Evolutionary conservation across 192 early-diverging fungal species (phyloP).

Genomic region (Podila clonocystis): DNA sequence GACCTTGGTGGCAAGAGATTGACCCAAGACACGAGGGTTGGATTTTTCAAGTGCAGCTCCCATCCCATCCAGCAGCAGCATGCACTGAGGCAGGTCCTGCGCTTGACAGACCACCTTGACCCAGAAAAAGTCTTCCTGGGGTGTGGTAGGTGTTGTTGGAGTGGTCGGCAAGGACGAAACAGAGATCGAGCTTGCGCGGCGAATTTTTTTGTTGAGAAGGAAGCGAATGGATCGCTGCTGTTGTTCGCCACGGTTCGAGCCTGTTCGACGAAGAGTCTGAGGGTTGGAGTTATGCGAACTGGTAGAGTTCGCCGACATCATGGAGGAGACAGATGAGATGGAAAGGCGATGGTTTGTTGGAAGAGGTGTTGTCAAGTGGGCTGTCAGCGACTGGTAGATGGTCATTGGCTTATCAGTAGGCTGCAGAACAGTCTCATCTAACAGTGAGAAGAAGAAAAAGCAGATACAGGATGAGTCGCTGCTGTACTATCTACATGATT

Average conservation of each 20-base stretch:
- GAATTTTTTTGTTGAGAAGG: constrained; percentile 60
- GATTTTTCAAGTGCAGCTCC: constrained; percentile 30
- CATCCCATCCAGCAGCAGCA: constrained; percentile 47
- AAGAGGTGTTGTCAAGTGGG: constrained; percentile 60
- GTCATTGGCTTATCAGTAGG: constrained; percentile 65
- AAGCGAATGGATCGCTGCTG: constrained; percentile 57
- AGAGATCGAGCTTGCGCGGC: constrained; percentile 31
- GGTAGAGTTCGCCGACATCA: constrained; percentile 41
- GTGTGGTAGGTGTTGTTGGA: constrained; percentile 28
- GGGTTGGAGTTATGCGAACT: constrained; percentile 19
- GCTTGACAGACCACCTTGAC: constrained; percentile 49
- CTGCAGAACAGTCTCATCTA: constrained; percentile 59
- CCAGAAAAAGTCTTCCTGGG: constrained; percentile 50
- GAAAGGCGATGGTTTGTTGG: constrained; percentile 58
- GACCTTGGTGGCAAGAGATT: constrained; percentile 43
- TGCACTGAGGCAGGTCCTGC: constrained; percentile 42
- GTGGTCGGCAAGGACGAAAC: constrained; percentile 28
- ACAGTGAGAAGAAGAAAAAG: not conserved
- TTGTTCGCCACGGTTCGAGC: constrained; percentile 21
- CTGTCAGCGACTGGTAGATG: constrained; percentile 61
- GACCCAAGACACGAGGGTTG: constrained; percentile 19
- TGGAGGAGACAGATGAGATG: constrained; percentile 55
- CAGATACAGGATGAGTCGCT: not conserved
- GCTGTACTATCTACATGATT: no score
- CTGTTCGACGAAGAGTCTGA: constrained; percentile 23